Conservation (phyloP, 768 basidiomycete genomes). For the Kwoniella newhampshirensis region DNA sequence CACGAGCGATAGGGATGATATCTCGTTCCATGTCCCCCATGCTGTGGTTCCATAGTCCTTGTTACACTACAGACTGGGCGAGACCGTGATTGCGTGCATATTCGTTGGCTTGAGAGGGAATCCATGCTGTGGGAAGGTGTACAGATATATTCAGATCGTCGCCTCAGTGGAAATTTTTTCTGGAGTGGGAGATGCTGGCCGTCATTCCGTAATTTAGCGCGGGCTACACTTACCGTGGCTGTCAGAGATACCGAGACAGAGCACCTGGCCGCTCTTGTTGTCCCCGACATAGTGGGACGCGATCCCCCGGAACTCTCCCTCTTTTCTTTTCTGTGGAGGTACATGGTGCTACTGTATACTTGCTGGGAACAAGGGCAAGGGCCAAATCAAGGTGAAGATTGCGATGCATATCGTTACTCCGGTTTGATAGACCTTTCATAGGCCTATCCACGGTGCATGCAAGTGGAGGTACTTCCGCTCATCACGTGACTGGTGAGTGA, state of each 20-base stretch:
- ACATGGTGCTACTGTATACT: too few species aligned
- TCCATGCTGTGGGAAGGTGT: constrained; percentile 12
- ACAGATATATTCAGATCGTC: too few species aligned
- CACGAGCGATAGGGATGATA: constrained; percentile 56
- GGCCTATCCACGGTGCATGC: too few species aligned
- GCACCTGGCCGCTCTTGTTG: constrained; percentile 56
- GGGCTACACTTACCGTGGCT: constrained; percentile 24
- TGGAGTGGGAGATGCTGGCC: not conserved
- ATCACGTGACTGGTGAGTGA: too few species aligned
- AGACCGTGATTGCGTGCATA: constrained; percentile 59
- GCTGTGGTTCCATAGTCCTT: constrained; percentile 34
- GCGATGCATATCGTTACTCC: too few species aligned
- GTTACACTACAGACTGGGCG: constrained; percentile 61
- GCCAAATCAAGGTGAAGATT: too few species aligned
- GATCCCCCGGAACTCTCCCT: constrained; percentile 17
- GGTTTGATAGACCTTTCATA: too few species aligned
- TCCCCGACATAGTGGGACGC: constrained; percentile 58
- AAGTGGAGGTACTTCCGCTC: too few species aligned
- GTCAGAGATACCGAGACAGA: constrained; percentile 44
- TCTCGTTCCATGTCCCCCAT: constrained; percentile 60
- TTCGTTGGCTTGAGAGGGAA: constrained; percentile 54
- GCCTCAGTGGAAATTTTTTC: not conserved
- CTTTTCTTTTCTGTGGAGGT: too few species aligned
- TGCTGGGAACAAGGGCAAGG: too few species aligned
- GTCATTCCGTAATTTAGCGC: not conserved